A percentile compares a stretch with the other conserved stretches of the same genome.
phyloP scores from a whole-genome alignment of 1,139 yeast genomes.

The Scheffersomyces insectosa region DNA sequence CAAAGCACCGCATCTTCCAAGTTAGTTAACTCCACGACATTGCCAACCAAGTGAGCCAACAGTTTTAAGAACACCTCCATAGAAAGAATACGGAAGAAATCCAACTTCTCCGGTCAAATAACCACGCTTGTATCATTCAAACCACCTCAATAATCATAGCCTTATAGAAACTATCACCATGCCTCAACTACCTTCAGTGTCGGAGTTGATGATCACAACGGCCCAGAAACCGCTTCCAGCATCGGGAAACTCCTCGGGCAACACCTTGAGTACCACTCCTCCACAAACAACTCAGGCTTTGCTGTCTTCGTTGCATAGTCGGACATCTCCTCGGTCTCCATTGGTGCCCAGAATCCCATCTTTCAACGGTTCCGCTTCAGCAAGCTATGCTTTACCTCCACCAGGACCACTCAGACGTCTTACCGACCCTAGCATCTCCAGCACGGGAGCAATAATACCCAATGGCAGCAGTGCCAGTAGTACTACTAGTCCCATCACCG shows the following conservation, averaged over 20 bases:
- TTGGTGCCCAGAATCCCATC: conserved; percentile 7
- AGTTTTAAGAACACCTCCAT: too few species aligned
- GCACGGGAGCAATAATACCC: conserved; percentile 1
- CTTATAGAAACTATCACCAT: conserved; percentile 11
- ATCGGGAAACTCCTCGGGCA: neutral
- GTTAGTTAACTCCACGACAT: too few species aligned
- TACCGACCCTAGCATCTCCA: conserved; percentile 2
- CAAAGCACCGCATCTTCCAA: too few species aligned
- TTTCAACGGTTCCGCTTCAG: conserved; percentile 1
- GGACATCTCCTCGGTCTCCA: conserved; percentile 7
- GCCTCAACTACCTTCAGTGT: conserved; percentile 40
- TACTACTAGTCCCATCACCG: neutral
- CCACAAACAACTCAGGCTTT: conserved; percentile 3
- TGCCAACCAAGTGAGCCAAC: too few species aligned
- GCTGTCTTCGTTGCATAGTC: conserved; percentile 7
- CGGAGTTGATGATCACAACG: conserved; percentile 28
- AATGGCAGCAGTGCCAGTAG: neutral
- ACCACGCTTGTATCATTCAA: neutral
- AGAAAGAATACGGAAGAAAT: too few species aligned
- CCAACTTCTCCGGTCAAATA: too few species aligned
- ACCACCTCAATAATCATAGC: neutral
- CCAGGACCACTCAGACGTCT: conserved; percentile 1
- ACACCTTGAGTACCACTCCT: neutral
- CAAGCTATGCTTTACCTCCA: conserved; percentile 2
- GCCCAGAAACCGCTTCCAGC: neutral